Evolutionary conservation across 495 filamentous ascomycete species (phyloP), one percentile per base, ranked within the genome.

Genomic region (Podospora pseudocomata): DNA sequence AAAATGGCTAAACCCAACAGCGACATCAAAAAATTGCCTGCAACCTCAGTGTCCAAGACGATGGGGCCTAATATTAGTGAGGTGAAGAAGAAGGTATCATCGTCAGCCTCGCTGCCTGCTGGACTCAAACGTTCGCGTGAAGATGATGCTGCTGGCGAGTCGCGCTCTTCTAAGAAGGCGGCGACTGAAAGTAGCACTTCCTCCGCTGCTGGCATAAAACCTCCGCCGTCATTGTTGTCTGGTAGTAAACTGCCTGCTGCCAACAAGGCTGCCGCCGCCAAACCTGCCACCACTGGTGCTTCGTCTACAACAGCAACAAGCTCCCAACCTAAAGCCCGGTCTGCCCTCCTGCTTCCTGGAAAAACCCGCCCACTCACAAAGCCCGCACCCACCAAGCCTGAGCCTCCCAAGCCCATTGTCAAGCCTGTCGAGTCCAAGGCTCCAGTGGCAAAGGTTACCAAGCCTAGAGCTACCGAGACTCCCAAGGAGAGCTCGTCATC

Each of bases 141-240:
- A 30, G 80, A 80, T 1, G 81, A 82, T 60, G 32, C 71, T 6
- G 68, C 64, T 44, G 65, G 58, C 60, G 80, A 84, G 58, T 62
- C 67, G 15, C 78, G 81, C 55, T 71, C 66, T 1, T 68, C 73
- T 7, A 84, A 83, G 73, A 84, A 80, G 64, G 60, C 77, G n/a
- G 75, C 79, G 11, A 70, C 76, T 7, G 79, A 79, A 58, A 64
- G 58, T 57, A 61, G 56, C 28, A 54, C 71, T 34, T n/a, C 73
- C 20, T 49, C 73, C 49, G 58, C 55, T 15, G 30, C 55, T 39
- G 55, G 55, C 55, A 16, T 15, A 13, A 66, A 66, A 19, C 18
- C 49, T 30, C 11, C 56, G 4, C 16, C 26, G 15, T 56, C 7
- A 20, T 13, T 44, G 16, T 60, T 77, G 13, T 19, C 64, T 15